Base-by-base conservation (phyloP, 768 basidiomycete species). In the Suillus lakei region DNA sequence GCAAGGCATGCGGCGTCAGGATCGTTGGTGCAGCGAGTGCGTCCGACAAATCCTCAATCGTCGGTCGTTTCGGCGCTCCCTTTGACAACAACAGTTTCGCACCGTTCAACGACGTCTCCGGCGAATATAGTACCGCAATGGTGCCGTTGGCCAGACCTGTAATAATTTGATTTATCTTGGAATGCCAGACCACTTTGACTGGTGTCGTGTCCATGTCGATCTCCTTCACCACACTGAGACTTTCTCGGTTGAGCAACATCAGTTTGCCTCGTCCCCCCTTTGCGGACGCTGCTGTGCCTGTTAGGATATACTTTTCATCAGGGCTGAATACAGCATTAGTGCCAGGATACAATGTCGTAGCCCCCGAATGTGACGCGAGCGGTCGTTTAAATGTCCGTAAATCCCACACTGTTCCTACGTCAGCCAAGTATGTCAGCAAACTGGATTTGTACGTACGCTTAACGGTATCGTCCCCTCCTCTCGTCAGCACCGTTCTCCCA, bases 251-350 rank as follows among this genome's bases (percentile, higher is more conserved):
- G 77, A 98, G 73, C 71, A 97, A 89, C 64, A 92, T 77, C 63
- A 98, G 80, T 66, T 84, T 85, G 1, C 95, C 95, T 65, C 83
- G 82, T 39, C 84, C 87, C 21, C 88, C 90, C 70, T 90, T 91
- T 46, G 86, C 78, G 12, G 86, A 79, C 2, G 89, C 85, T 9
- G 90, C 91, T 1, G 87, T 83, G 5, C 98, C 96, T 12, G 96
- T 96, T 62, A 99, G 81, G 60, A 99, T 81, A 72, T 89, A 88
- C 76, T 89, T 92, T 70, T 96, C 95, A 76, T 98, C 95, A 0
- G 98, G 98, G 69, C 96, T 98, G 79, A 97, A 99, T 67, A 92
- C 86, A 10, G 96, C 91, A 77, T 99, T 99, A 46, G 96, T 97
- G 68, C 91, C 88, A 18, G 95, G 92, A 79, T 99, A 98, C 62